These are phyloP conservation scores for Penicillium robsamsonii DNA, from an alignment of 495 filamentous ascomycete genomes.

Conservation along the genomic window DNA sequence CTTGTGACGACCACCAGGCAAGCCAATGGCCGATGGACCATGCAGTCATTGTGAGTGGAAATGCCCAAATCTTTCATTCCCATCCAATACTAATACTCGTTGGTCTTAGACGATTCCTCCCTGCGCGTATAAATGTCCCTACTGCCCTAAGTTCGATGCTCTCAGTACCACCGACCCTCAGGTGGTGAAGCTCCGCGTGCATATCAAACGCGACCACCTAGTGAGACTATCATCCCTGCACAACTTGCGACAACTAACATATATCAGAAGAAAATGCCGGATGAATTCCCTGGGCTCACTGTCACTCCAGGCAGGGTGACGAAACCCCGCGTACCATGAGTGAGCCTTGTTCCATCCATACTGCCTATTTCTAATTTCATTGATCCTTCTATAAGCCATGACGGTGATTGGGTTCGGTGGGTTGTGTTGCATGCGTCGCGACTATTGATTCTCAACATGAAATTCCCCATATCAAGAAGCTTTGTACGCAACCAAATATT, in stretches of 20 bases:
- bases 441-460: neutral
- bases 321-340: neutral
- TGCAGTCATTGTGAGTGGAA: neutral
- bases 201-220: neutral
- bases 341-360: neutral
- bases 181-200: neutral
- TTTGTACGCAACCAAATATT: neutral
- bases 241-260: neutral
- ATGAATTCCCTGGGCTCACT: neutral
- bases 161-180: neutral
- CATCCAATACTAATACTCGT: neutral
- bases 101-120: neutral
- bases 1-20: neutral
- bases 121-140: conserved; percentile 3
- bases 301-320: neutral
- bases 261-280: neutral
- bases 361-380: neutral
- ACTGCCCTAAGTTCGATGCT: neutral
- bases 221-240: neutral
- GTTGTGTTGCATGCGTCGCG: neutral
- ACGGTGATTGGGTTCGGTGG: neutral
- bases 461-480: neutral
- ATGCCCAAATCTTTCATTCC: neutral
- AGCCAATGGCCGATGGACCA: conserved; percentile 1
- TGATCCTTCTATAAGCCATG: neutral